Evolutionary conservation across 768 basidiomycete species (phyloP).

Genomic region (Leccinum boreale): DNA sequence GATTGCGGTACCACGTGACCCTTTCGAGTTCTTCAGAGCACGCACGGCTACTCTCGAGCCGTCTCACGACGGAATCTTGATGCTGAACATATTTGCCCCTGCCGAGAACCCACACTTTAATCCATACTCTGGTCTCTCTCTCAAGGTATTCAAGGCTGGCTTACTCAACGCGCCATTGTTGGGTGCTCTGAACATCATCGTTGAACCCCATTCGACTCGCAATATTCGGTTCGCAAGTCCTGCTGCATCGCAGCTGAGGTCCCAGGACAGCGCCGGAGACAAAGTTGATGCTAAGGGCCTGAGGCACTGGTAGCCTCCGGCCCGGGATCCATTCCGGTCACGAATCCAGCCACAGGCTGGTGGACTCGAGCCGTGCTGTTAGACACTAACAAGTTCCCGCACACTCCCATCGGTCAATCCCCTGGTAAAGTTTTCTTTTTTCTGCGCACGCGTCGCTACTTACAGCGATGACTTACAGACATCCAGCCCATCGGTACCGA

Average conservation of each 20-base stretch:
- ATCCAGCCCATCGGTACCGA: too few relatives aligned
- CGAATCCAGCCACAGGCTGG: slow-evolving; percentile 12
- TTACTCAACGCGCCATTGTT: neutral
- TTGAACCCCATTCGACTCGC: slow-evolving; percentile 9
- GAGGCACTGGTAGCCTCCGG: neutral
- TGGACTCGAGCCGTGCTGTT: neutral
- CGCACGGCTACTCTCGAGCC: too few relatives aligned
- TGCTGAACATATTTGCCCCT: too few relatives aligned
- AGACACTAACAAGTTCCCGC: slow-evolving; percentile 5
- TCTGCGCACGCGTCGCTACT: neutral
- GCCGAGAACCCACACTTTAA: too few relatives aligned
- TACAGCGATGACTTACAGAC: too few relatives aligned
- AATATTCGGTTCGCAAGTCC: slow-evolving; percentile 9
- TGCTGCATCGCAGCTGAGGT: neutral
- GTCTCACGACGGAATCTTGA: too few relatives aligned
- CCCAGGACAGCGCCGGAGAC: neutral
- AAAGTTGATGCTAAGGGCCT: too few relatives aligned
- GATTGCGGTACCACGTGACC: too few relatives aligned
- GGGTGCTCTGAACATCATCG: slow-evolving; percentile 10
- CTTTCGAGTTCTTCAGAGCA: too few relatives aligned
- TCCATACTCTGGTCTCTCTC: too few relatives aligned
- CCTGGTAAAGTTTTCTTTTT: neutral
- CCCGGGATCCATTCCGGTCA: slow-evolving; percentile 2
- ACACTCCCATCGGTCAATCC: neutral
- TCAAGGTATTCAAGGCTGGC: too few relatives aligned